These are phyloP conservation scores for Hysterangium stoloniferum DNA, from an alignment of 768 basidiomycete species.

Conservation along the genomic window DNA sequence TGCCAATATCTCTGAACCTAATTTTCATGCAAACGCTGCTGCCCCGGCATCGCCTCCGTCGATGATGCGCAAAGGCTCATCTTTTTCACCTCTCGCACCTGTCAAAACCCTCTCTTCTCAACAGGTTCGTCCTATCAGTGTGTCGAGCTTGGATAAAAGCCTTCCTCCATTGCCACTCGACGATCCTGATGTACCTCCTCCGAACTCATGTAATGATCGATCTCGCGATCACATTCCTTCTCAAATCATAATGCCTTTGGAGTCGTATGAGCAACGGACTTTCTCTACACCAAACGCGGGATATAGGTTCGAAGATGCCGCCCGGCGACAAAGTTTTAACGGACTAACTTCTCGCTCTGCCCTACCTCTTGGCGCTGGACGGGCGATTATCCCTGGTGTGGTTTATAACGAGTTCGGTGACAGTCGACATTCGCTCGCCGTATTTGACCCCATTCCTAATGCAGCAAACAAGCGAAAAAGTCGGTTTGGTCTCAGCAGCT, in stretches of 20 bases:
- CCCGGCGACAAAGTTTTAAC: constrained; percentile 68
- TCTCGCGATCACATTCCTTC: constrained; percentile 49
- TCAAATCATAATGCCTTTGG: constrained; percentile 1
- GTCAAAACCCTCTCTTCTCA: constrained; percentile 17
- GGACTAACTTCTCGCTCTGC: constrained; percentile 56
- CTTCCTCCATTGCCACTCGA: constrained; percentile 66
- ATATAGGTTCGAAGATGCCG: constrained; percentile 11
- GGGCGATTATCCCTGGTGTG: constrained; percentile 30
- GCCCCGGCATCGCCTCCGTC: neutral
- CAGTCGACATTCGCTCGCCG: constrained; percentile 51
- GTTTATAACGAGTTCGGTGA: constrained; percentile 65
- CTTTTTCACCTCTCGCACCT: neutral
- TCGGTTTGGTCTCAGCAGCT: constrained; percentile 58
- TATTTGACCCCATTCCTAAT: constrained; percentile 18
- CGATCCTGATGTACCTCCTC: neutral
- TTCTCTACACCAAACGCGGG: neutral
- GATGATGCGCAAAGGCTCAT: neutral
- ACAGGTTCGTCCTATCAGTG: constrained; percentile 14
- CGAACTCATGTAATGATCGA: constrained; percentile 34
- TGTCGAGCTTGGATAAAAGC: constrained; percentile 54
- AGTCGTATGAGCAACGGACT: neutral
- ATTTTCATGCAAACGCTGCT: neutral
- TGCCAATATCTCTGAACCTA: constrained; percentile 4
- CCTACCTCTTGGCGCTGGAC: constrained; percentile 25
- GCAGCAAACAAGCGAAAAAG: constrained; percentile 52